Evolutionary conservation across 495 filamentous ascomycete species (phyloP).

Genomic region (Trichoderma orchidacearum): DNA sequence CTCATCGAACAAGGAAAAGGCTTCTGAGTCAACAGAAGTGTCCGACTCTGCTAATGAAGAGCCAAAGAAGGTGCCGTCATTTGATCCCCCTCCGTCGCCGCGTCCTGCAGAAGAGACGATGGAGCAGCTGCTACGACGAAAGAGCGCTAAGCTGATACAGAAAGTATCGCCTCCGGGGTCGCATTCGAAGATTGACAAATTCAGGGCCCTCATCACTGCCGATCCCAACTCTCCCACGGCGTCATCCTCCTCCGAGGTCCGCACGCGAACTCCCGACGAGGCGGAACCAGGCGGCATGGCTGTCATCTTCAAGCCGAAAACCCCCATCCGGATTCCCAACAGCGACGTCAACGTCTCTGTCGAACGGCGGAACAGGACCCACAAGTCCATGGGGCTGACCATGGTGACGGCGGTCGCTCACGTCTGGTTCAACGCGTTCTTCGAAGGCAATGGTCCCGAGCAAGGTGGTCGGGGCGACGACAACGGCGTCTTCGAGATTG

Average conservation of each 20-base stretch:
- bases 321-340: slow-evolving; percentile 50
- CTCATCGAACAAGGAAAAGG: slow-evolving; percentile 7
- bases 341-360: slow-evolving; percentile 85
- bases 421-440: slow-evolving; percentile 93
- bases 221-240: not conserved
- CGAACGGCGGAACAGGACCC: slow-evolving; percentile 57
- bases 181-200: not conserved
- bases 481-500: slow-evolving; percentile 42
- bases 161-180: not conserved
- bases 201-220: not conserved
- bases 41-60: slow-evolving; percentile 10
- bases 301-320: slow-evolving; percentile 62
- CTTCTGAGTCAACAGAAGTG: slow-evolving; percentile 12
- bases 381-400: slow-evolving; percentile 61
- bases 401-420: slow-evolving; percentile 90
- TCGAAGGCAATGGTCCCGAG: slow-evolving; percentile 69
- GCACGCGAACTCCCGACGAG: slow-evolving; percentile 9
- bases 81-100: not conserved
- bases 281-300: slow-evolving; percentile 40
- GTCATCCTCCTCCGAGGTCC: slow-evolving; percentile 2
- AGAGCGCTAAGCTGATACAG: not conserved
- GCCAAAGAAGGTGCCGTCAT: slow-evolving; percentile 5
- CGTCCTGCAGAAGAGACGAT: not conserved
- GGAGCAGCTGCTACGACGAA: not conserved
- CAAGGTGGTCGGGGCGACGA: slow-evolving; percentile 31